phyloP scores from a whole-genome alignment of 306 rosid genomes.

The Gleditsia sinensis region DNA sequence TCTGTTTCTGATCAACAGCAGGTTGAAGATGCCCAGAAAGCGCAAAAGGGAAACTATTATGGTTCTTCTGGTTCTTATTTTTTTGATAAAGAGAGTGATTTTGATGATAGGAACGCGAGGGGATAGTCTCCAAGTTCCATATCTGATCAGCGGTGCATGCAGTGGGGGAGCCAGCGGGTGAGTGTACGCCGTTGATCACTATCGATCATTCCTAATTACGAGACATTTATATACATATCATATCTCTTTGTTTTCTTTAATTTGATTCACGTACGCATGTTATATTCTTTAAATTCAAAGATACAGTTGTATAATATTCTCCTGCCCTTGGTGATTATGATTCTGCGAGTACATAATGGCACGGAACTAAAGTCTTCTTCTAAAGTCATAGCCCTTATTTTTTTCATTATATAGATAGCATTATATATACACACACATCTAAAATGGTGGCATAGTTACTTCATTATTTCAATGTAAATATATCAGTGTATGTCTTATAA shows the following conservation, averaged over 20 bases:
- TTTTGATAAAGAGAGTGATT: not conserved
- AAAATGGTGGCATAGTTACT: too few relatives aligned
- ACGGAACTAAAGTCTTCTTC: not conserved
- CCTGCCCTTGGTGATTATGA: not conserved
- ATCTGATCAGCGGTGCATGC: not conserved
- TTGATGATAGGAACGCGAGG: conserved; percentile 1
- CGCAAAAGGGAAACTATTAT: conserved; percentile 2
- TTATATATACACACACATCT: too few relatives aligned
- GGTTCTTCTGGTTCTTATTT: conserved; percentile 5
- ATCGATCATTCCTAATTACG: not conserved
- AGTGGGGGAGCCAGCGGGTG: not conserved
- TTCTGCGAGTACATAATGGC: not conserved
- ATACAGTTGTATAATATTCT: not conserved
- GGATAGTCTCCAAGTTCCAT: not conserved
- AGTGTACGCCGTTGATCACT: too few relatives aligned
- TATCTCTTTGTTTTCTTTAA: not conserved
- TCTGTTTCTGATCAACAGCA: not conserved
- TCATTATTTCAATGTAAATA: too few relatives aligned
- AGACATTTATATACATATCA: not conserved
- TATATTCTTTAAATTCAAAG: not conserved
- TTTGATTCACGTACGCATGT: not conserved
- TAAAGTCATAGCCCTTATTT: not conserved
- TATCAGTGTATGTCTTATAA: too few relatives aligned
- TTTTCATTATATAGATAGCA: too few relatives aligned
- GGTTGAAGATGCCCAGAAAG: not conserved